These are phyloP conservation scores for Penicillium sp. DNA, from an alignment of 2,329 filamentous ascomycete genomes.

Conservation along the genomic window DNA sequence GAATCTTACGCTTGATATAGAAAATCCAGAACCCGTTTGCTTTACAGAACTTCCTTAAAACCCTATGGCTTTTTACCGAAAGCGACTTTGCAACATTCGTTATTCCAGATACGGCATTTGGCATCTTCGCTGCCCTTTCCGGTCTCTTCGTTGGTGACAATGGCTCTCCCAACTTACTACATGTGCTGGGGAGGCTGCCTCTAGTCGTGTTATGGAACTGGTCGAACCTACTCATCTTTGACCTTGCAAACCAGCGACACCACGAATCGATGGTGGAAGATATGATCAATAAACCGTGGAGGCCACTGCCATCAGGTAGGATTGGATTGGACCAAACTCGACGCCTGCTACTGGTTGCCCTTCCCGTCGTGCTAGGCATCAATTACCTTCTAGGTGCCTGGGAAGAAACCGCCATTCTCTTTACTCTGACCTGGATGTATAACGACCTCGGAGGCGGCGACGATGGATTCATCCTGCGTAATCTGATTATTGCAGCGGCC, in stretches of 20 bases:
- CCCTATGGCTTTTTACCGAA: constrained; percentile 32
- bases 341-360: constrained; percentile 26
- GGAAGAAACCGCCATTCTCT: constrained; percentile 34
- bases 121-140: constrained; percentile 35
- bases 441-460: constrained; percentile 45
- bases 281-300: constrained; percentile 47
- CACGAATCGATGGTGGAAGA: constrained; percentile 44
- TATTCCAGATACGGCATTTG: constrained; percentile 34
- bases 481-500: constrained; percentile 31
- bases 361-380: constrained; percentile 26
- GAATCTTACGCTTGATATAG: too few species aligned
- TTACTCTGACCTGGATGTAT: constrained; percentile 45
- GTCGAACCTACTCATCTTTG: constrained; percentile 42
- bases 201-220: constrained; percentile 30
- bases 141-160: constrained; percentile 8
- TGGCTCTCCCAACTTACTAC: not conserved
- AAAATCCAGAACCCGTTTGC: too few species aligned
- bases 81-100: constrained; percentile 35
- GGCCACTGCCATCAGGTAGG: constrained; percentile 34
- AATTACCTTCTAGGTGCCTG: constrained; percentile 27
- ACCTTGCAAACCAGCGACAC: constrained; percentile 46
- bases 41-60: too few species aligned
- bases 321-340: constrained; percentile 27
- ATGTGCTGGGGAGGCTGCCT: not conserved
- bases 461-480: constrained; percentile 26